Percentiles rank a stretch among this genome's conserved stretches.
phyloP scores from a whole-genome alignment of 2,329 filamentous ascomycete genomes.

The Magnaporthiopsis incrustans region DNA sequence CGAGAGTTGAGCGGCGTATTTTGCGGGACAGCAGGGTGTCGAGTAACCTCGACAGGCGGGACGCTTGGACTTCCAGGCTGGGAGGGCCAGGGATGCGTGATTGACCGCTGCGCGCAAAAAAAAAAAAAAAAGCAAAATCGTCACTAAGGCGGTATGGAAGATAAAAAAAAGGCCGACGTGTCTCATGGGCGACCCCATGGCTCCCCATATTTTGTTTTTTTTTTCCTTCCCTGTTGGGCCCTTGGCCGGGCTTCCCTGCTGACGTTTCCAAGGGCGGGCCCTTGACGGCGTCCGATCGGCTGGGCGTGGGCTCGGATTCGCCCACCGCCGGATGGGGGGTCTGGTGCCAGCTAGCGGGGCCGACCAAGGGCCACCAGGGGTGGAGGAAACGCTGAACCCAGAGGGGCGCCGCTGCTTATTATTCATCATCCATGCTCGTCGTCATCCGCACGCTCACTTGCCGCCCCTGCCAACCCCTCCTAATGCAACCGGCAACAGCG shows the following conservation, averaged over 20 bases:
- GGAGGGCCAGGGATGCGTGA: background rate
- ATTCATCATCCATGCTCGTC: background rate
- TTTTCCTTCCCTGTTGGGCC: background rate
- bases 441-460: background rate
- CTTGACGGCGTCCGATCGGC: background rate
- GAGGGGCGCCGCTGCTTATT: background rate
- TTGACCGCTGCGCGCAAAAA: background rate
- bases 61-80: background rate
- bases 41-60: background rate
- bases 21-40: background rate
- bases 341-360: background rate
- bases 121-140: background rate
- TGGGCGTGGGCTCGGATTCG: background rate
- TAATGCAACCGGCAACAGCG: background rate
- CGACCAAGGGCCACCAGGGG: background rate
- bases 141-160: background rate
- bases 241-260: background rate
- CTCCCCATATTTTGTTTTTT: background rate
- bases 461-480: background rate
- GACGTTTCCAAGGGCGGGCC: background rate
- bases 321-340: background rate
- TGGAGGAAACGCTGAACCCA: background rate
- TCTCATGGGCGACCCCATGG: background rate
- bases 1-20: background rate
- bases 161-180: conserved; percentile 2